phyloP scores from a whole-genome alignment of 768 basidiomycete genomes.

The Mycena belliarum region DNA sequence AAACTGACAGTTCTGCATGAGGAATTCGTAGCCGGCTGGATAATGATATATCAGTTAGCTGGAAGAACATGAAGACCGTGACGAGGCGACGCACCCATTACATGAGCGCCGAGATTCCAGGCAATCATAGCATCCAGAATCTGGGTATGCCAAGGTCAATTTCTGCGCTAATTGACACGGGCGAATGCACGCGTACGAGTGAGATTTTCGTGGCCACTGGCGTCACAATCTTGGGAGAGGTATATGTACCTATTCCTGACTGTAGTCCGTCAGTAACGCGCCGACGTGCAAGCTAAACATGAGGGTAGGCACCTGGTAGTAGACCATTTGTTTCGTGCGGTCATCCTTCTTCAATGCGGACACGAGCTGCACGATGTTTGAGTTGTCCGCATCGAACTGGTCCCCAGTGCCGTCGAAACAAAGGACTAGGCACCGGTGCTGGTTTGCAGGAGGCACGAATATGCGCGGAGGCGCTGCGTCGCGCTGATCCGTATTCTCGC shows the following conservation, averaged over 20 bases:
- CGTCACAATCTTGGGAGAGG: slow-evolving; percentile 36
- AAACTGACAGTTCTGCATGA: slow-evolving; percentile 60
- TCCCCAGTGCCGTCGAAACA: slow-evolving; percentile 63
- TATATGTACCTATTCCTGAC: slow-evolving; percentile 58
- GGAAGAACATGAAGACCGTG: neutral
- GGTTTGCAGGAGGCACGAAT: slow-evolving; percentile 41
- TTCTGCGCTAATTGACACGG: too few species aligned
- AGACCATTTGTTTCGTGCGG: slow-evolving; percentile 52
- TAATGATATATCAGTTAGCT: neutral
- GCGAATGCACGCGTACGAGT: slow-evolving; percentile 31
- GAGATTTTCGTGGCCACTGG: slow-evolving; percentile 39
- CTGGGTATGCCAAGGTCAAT: slow-evolving; percentile 25
- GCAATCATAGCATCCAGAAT: slow-evolving; percentile 52
- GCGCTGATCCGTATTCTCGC: neutral
- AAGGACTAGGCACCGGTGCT: slow-evolving; percentile 45
- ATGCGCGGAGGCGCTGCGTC: neutral
- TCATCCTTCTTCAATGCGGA: slow-evolving; percentile 56
- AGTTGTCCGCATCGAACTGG: slow-evolving; percentile 54
- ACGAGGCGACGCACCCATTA: slow-evolving; percentile 41
- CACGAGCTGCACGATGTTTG: slow-evolving; percentile 54
- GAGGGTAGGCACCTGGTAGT: slow-evolving; percentile 47
- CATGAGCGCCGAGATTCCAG: slow-evolving; percentile 48
- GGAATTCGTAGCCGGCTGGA: slow-evolving; percentile 55
- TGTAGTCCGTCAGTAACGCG: slow-evolving; percentile 22
- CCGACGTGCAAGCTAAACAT: neutral